Evolutionary conservation across 2,329 filamentous ascomycete species (phyloP).

Genomic region (Fragosphaeria purpurea): DNA sequence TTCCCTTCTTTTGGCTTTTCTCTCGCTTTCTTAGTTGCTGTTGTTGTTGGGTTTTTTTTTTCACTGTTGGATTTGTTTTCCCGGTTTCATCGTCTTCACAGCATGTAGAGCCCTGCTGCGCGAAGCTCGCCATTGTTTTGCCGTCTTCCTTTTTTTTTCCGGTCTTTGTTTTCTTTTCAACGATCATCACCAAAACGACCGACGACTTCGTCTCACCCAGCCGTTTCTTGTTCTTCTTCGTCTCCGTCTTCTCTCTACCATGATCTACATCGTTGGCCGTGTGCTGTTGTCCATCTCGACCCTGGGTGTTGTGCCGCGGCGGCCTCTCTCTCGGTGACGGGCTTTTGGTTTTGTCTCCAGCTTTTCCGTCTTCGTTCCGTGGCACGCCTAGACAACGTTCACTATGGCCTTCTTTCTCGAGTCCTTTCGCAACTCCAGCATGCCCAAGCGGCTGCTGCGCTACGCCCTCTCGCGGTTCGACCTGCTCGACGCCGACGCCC

Average conservation of each 20-base stretch:
- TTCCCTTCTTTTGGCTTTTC: no score
- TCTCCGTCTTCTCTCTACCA: conserved; percentile 3
- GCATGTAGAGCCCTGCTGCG: no score
- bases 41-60: no score
- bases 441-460: conserved; percentile 81
- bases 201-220: no score
- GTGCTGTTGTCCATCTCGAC: conserved; percentile 7
- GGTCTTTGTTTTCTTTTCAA: no score
- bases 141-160: no score
- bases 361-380: background rate
- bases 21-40: no score
- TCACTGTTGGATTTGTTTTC: no score
- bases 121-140: no score
- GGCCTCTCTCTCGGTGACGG: conserved; percentile 8
- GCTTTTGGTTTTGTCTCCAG: background rate
- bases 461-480: conserved; percentile 78
- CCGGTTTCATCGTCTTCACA: no score
- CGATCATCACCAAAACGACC: no score
- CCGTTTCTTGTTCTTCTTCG: background rate
- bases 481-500: conserved; percentile 74
- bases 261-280: conserved; percentile 10
- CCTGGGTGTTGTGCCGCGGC: conserved; percentile 3
- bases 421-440: conserved; percentile 55
- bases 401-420: conserved; percentile 65
- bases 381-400: conserved; percentile 1